A percentile compares a stretch with the other conserved stretches of the same genome.
Conservation (phyloP, 495 filamentous ascomycete species). For the Penicillium chermesinum region DNA sequence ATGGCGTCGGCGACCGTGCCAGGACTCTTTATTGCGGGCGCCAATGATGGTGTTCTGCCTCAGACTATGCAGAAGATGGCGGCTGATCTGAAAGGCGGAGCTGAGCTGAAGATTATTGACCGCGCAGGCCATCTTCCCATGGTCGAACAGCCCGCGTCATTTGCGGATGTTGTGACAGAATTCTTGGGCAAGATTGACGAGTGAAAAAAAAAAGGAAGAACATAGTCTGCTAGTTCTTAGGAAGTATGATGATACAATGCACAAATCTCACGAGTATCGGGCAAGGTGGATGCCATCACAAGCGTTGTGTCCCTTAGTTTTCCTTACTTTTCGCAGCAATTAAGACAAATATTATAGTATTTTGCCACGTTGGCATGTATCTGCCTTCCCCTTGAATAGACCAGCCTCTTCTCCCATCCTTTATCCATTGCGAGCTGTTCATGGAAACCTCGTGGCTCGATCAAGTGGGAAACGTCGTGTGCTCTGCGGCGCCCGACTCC, state of each 20-base stretch:
- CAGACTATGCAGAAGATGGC: conserved; percentile 73
- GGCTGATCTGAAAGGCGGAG: conserved; percentile 46
- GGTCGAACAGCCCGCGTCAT: conserved; percentile 65
- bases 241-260: too few relatives aligned
- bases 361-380: too few relatives aligned
- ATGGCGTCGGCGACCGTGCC: conserved; percentile 56
- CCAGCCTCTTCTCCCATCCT: not conserved
- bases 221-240: too few relatives aligned
- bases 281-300: too few relatives aligned
- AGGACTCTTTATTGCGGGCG: conserved; percentile 63
- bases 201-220: conserved; percentile 1
- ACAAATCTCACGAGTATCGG: too few relatives aligned
- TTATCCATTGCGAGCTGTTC: too few relatives aligned
- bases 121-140: conserved; percentile 76
- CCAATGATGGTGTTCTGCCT: conserved; percentile 67
- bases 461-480: conserved; percentile 5
- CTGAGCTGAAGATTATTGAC: conserved; percentile 56
- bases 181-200: conserved; percentile 42
- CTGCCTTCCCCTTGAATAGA: too few relatives aligned
- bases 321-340: too few relatives aligned
- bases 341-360: too few relatives aligned
- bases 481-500: conserved; percentile 13
- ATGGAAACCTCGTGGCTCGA: not conserved
- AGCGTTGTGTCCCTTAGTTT: too few relatives aligned
- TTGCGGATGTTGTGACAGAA: conserved; percentile 54